phyloP scores from a whole-genome alignment of 1,284 basidiomycete species.

The Fomitopsis betulina region DNA sequence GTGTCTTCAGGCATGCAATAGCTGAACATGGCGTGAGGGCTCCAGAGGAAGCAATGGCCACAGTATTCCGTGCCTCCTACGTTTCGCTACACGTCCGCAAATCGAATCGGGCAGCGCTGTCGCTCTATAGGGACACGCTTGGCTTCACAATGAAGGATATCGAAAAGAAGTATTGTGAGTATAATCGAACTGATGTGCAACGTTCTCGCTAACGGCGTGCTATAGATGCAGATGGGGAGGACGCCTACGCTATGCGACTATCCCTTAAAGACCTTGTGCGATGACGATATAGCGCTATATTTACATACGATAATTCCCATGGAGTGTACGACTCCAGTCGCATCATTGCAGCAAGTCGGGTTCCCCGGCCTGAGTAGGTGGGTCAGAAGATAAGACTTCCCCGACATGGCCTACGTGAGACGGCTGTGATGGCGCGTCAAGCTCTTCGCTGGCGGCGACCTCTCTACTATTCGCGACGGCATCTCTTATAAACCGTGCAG shows the following conservation, averaged over 20 bases:
- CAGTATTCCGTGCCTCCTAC: conserved; percentile 71
- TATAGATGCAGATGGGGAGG: conserved; percentile 84
- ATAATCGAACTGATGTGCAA: not conserved
- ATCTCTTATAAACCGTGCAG: conserved; percentile 55
- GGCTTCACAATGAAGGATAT: conserved; percentile 77
- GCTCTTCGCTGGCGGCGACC: not conserved
- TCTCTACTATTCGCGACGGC: conserved; percentile 33
- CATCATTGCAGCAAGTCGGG: too few relatives aligned
- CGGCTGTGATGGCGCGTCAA: not conserved
- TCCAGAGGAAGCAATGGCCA: conserved; percentile 81
- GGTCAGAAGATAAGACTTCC: not conserved
- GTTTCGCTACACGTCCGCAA: conserved; percentile 86
- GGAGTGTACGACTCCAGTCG: conserved; percentile 30
- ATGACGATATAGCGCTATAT: conserved; percentile 6
- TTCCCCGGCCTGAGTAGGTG: not conserved
- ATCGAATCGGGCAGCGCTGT: conserved; percentile 82
- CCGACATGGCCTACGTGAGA: not conserved
- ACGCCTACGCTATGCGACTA: conserved; percentile 86
- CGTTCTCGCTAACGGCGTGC: conserved; percentile 25
- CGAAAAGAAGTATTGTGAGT: conserved; percentile 83
- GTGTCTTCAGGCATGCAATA: not conserved
- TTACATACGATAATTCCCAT: conserved; percentile 24
- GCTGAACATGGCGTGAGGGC: not conserved
- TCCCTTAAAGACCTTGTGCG: conserved; percentile 39
- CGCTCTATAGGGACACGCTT: conserved; percentile 78